Evolutionary conservation across 306 rosid species (phyloP).

Genomic region (Begonia fuchsioides): DNA sequence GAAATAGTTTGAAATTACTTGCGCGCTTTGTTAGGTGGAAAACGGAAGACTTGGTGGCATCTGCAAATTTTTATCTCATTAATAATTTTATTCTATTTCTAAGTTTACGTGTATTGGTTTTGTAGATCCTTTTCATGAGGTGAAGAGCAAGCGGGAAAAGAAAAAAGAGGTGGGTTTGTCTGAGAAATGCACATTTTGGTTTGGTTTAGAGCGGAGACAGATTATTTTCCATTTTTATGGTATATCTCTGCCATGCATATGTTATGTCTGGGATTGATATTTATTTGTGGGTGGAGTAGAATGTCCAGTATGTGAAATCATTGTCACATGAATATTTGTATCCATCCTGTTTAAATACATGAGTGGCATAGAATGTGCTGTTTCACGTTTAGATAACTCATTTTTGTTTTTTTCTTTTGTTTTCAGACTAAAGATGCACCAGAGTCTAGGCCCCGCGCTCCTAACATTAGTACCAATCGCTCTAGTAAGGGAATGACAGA

Average conservation of each 20-base stretch:
- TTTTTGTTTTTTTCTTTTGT: not conserved
- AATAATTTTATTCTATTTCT: slow-evolving; percentile 10
- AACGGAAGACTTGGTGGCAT: not conserved
- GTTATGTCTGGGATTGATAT: too few species aligned
- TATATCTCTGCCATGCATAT: too few species aligned
- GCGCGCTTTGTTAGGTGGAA: not conserved
- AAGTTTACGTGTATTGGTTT: slow-evolving; percentile 14
- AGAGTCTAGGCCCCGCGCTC: slow-evolving; percentile 58
- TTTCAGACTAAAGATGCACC: slow-evolving; percentile 54
- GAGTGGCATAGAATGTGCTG: not conserved
- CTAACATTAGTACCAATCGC: slow-evolving; percentile 31
- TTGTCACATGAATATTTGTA: not conserved
- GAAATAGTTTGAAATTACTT: too few species aligned
- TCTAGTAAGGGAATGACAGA: slow-evolving; percentile 43
- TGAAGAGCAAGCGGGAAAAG: slow-evolving; percentile 97
- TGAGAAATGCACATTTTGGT: not conserved
- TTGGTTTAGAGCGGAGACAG: too few species aligned
- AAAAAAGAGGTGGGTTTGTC: slow-evolving; percentile 67
- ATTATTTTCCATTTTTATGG: too few species aligned
- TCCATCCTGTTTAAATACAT: not conserved
- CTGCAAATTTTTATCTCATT: not conserved
- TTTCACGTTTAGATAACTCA: too few species aligned
- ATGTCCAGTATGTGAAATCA: too few species aligned
- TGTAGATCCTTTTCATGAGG: slow-evolving; percentile 98
- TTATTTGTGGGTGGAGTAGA: too few species aligned